A percentile compares a stretch with the other conserved stretches of the same genome.
Evolutionary conservation across 2,329 filamentous ascomycete species (phyloP).

Genomic region (Trichoderma sp.): DNA sequence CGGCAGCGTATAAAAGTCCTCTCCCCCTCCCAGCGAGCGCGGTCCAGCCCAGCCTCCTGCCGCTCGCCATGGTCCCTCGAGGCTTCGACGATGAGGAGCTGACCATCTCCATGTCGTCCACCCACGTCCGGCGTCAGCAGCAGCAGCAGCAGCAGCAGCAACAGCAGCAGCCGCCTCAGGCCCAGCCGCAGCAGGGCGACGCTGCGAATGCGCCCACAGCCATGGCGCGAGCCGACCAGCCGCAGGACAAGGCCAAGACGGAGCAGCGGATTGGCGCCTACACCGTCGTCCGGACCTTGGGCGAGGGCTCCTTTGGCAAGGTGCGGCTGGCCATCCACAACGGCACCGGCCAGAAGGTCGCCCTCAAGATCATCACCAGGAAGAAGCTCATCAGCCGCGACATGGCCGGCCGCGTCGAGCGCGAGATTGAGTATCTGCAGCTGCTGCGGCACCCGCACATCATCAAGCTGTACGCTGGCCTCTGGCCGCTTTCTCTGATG

Average conservation of each 20-base stretch:
- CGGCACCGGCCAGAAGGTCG: slow-evolving; percentile 91
- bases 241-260: slow-evolving; percentile 55
- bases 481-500: not conserved
- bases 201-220: slow-evolving; percentile 35
- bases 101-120: slow-evolving; percentile 71
- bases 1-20: not conserved
- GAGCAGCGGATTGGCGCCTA: slow-evolving; percentile 91
- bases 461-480: slow-evolving; percentile 80
- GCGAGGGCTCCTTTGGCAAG: slow-evolving; percentile 97
- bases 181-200: slow-evolving; percentile 33
- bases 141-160: slow-evolving; percentile 37
- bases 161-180: no score
- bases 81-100: slow-evolving; percentile 80
- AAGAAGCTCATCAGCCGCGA: slow-evolving; percentile 96
- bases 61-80: slow-evolving; percentile 51
- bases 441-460: slow-evolving; percentile 95
- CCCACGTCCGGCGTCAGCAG: slow-evolving; percentile 59
- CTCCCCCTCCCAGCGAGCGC: not conserved
- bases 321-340: slow-evolving; percentile 95
- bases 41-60: slow-evolving; percentile 11
- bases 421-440: slow-evolving; percentile 97
- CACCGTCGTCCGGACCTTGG: slow-evolving; percentile 84
- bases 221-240: slow-evolving; percentile 40
- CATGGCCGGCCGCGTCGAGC: slow-evolving; percentile 96
- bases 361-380: slow-evolving; percentile 94